phyloP scores from a whole-genome alignment of 768 basidiomycete species.

The Symmetrospora coprosmae region DNA sequence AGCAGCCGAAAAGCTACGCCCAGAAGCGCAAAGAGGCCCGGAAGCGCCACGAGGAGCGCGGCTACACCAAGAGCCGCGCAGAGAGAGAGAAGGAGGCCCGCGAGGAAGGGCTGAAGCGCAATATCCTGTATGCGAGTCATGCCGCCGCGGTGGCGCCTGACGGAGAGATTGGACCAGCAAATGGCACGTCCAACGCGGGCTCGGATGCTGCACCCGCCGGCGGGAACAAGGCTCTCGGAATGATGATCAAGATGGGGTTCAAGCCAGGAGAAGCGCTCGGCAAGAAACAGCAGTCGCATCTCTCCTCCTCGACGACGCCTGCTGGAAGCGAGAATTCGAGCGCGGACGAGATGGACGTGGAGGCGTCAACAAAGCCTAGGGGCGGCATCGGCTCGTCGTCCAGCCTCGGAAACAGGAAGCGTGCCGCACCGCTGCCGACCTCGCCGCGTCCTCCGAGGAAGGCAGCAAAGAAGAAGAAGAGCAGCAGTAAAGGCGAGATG shows the following conservation, averaged over 20 bases:
- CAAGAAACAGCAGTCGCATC: too few relatives aligned
- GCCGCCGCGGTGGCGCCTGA: not conserved
- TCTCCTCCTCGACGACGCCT: too few relatives aligned
- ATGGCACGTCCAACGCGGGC: not conserved
- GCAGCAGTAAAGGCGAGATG: too few relatives aligned
- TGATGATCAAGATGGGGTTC: slow-evolving; percentile 34
- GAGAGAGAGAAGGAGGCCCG: slow-evolving; percentile 27
- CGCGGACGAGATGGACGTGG: too few relatives aligned
- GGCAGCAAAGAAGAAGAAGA: too few relatives aligned
- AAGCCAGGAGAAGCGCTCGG: slow-evolving; percentile 32
- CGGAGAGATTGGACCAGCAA: not conserved
- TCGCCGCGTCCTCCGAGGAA: too few relatives aligned
- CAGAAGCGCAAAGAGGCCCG: slow-evolving; percentile 26
- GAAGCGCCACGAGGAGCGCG: slow-evolving; percentile 8
- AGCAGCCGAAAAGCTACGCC: slow-evolving; percentile 20
- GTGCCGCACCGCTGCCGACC: too few relatives aligned
- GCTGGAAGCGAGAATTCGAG: too few relatives aligned
- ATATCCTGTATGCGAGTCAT: slow-evolving; percentile 18
- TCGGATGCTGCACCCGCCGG: not conserved
- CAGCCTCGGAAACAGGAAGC: too few relatives aligned
- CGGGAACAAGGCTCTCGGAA: slow-evolving; percentile 25
- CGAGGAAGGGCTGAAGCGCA: slow-evolving; percentile 24
- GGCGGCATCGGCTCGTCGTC: too few relatives aligned
- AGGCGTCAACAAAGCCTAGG: too few relatives aligned
- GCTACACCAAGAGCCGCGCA: slow-evolving; percentile 11